These are phyloP conservation scores for Nicotiana noctiflora DNA, from an alignment of 257 asterid genomes.

Conservation along the genomic window DNA sequence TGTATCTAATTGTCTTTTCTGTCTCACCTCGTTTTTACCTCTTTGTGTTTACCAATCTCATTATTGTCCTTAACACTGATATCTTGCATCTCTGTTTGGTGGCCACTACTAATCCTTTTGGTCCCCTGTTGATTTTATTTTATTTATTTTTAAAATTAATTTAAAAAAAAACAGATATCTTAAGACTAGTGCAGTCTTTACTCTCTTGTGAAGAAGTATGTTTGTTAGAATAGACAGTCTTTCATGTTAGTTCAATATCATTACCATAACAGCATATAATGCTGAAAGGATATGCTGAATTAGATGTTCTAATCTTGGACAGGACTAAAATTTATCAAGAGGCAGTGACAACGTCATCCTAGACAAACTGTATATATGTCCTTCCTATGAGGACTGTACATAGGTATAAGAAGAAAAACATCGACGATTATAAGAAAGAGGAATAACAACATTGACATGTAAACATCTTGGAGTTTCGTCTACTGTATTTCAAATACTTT, in stretches of 20 bases:
- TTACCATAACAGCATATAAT: not conserved
- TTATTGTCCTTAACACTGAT: not conserved
- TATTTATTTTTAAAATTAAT: no score
- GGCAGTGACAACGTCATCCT: not conserved
- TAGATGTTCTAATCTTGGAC: not conserved
- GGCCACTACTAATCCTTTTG: not conserved
- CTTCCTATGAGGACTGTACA: not conserved
- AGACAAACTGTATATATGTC: not conserved
- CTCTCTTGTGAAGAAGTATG: not conserved
- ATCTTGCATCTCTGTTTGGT: constrained; percentile 1
- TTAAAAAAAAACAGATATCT: not conserved
- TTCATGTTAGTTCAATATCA: not conserved
- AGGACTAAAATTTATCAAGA: not conserved
- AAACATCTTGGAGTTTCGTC: not conserved
- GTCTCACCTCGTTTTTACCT: not conserved
- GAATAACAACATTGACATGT: not conserved
- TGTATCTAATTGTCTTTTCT: not conserved
- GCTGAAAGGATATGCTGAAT: not conserved
- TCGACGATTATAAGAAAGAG: not conserved
- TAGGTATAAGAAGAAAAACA: not conserved
- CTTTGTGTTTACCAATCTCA: not conserved
- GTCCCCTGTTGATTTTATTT: not conserved
- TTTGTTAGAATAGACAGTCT: not conserved
- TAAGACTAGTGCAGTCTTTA: not conserved
- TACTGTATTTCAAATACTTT: not conserved